phyloP scores from a whole-genome alignment of 2,329 filamentous ascomycete genomes.

The Cercospora berteroae region DNA sequence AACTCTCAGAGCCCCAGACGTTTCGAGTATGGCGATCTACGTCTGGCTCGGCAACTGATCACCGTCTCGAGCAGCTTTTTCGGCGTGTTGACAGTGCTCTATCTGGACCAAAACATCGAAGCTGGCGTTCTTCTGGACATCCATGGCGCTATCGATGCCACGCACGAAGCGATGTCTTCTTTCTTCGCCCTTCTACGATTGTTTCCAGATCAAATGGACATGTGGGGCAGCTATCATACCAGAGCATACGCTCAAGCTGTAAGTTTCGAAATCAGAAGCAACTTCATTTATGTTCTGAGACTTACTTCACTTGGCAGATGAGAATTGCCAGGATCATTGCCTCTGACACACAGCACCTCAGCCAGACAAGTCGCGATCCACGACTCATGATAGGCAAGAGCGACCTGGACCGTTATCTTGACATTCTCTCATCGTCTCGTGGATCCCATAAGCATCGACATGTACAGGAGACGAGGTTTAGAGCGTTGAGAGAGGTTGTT shows the following conservation, averaged over 20 bases:
- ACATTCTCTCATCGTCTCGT: not conserved
- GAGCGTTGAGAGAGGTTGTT: not conserved
- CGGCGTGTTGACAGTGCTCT: not conserved
- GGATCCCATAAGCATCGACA: not conserved
- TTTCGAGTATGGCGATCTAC: not conserved
- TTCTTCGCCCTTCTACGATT: not conserved
- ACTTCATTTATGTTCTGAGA: not conserved
- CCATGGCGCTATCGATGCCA: not conserved
- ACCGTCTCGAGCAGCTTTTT: not conserved
- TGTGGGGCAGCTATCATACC: not conserved
- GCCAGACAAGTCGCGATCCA: not conserved
- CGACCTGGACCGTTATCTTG: not conserved
- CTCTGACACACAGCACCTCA: not conserved
- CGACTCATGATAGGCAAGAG: not conserved
- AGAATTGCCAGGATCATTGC: not conserved
- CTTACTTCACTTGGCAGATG: not conserved
- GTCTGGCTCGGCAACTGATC: not conserved
- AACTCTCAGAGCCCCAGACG: not conserved
- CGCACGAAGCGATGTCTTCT: not conserved
- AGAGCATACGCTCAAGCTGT: not conserved
- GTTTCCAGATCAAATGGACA: not conserved
- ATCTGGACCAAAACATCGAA: not conserved
- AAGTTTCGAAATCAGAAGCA: not conserved
- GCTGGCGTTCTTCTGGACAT: not conserved
- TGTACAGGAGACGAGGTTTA: not conserved